A percentile compares a stretch with the other conserved stretches of the same genome.
Evolutionary conservation across 768 basidiomycete genomes (phyloP).

Genomic region (Auriscalpium vulgare): DNA sequence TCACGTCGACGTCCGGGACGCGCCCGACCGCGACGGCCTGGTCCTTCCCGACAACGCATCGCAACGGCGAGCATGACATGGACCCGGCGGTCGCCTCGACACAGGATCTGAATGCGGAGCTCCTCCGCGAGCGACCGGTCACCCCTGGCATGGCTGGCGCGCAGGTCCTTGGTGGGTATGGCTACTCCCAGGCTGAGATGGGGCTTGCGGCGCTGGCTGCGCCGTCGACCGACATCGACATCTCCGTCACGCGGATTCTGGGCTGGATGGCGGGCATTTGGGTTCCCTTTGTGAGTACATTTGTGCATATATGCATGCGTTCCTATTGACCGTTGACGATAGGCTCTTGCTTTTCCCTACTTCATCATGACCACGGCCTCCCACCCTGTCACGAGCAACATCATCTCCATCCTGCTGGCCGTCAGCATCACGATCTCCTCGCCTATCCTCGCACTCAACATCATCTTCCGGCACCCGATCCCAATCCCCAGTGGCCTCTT

Average conservation of each 20-base stretch:
- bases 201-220: conserved; percentile 39
- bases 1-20: conserved; percentile 55
- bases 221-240: conserved; percentile 41
- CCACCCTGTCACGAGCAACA: conserved; percentile 31
- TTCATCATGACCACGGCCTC: conserved; percentile 33
- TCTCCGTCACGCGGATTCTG: conserved; percentile 45
- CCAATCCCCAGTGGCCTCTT: conserved; percentile 64
- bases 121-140: conserved; percentile 36
- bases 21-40: conserved; percentile 54
- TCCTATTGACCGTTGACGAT: background rate
- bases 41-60: conserved; percentile 53
- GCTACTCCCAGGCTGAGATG: conserved; percentile 52
- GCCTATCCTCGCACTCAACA: conserved; percentile 54
- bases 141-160: conserved; percentile 51
- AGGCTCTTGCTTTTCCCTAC: conserved; percentile 63
- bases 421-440: conserved; percentile 63
- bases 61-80: conserved; percentile 21
- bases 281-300: conserved; percentile 54
- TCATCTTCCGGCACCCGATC: conserved; percentile 51
- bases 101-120: conserved; percentile 35
- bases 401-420: conserved; percentile 42
- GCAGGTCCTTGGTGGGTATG: conserved; percentile 63
- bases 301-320: background rate
- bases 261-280: conserved; percentile 64
- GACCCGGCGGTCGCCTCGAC: conserved; percentile 29